Evolutionary conservation across 2,329 filamentous ascomycete species (phyloP).

Genomic region (Talaromyces sp.): DNA sequence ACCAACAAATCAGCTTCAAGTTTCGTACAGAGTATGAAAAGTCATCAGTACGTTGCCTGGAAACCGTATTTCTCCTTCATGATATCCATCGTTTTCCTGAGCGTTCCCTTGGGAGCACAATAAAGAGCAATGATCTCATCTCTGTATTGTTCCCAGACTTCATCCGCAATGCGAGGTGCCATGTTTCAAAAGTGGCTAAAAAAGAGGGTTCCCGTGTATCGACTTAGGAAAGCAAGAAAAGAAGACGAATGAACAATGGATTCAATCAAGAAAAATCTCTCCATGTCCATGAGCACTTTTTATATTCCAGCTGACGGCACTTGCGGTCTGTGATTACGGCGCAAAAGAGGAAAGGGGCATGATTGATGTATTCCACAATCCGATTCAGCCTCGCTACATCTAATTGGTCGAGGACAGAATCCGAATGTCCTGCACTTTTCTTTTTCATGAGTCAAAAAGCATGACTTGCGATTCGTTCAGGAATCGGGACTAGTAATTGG

Average conservation of each 20-base stretch:
- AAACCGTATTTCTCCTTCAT: conserved; percentile 12
- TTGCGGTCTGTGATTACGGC: neutral
- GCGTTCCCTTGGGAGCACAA: neutral
- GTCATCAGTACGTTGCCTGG: conserved; percentile 7
- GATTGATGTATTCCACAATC: neutral
- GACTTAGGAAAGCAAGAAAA: neutral
- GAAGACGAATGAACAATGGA: neutral
- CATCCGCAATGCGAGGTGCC: neutral
- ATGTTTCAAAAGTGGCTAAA: neutral
- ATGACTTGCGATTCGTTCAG: neutral
- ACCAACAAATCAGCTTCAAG: neutral
- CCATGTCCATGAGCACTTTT: neutral
- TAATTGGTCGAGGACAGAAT: conserved; percentile 1
- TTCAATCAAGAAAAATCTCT: no score
- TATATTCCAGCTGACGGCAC: neutral
- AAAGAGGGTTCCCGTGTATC: neutral
- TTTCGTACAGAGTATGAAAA: neutral
- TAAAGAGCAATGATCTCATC: conserved; percentile 11
- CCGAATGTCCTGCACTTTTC: neutral
- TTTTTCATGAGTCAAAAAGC: neutral
- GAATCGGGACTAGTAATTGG: neutral
- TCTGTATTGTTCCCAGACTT: conserved; percentile 3
- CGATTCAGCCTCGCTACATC: conserved; percentile 5
- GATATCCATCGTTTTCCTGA: conserved; percentile 1
- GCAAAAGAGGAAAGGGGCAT: neutral